phyloP scores from a whole-genome alignment of 768 basidiomycete genomes.

The Rhizopogon salebrosus region DNA sequence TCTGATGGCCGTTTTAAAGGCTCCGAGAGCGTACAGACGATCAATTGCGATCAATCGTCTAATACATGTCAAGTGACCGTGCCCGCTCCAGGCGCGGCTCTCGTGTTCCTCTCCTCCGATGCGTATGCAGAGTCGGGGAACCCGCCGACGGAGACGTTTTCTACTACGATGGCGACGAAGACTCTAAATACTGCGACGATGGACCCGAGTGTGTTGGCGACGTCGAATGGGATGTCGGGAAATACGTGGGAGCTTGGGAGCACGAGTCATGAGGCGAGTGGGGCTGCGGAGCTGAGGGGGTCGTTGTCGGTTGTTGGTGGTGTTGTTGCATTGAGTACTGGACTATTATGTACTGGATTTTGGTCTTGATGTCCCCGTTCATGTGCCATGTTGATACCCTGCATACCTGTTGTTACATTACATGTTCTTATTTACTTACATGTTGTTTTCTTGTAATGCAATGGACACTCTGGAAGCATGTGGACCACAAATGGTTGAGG shows the following conservation, averaged over 20 bases:
- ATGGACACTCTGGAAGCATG: no score
- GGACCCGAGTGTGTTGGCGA: slow-evolving; percentile 30
- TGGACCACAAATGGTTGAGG: no score
- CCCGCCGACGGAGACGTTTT: slow-evolving; percentile 18
- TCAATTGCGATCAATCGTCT: slow-evolving; percentile 14
- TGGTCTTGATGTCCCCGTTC: neutral
- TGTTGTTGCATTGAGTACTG: neutral
- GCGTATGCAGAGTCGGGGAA: slow-evolving; percentile 5
- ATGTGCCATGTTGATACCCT: neutral
- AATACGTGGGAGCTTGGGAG: slow-evolving; percentile 16
- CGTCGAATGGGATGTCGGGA: slow-evolving; percentile 34
- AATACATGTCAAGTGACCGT: slow-evolving; percentile 19
- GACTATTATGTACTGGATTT: neutral
- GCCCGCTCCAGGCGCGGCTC: slow-evolving; percentile 24
- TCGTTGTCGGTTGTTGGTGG: neutral
- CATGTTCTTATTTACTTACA: no score
- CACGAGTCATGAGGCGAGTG: slow-evolving; percentile 14
- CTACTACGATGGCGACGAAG: slow-evolving; percentile 28
- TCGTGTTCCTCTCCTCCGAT: slow-evolving; percentile 18
- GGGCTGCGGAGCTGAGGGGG: neutral
- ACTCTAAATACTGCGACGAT: slow-evolving; percentile 26
- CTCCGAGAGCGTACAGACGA: slow-evolving; percentile 10
- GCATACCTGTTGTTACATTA: neutral
- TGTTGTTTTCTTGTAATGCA: no score
- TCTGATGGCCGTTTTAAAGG: slow-evolving; percentile 24